Evolutionary conservation across 1,139 yeast genomes (phyloP), one percentile per base, ranked within the genome.

Genomic region (Yarrowia galli): DNA sequence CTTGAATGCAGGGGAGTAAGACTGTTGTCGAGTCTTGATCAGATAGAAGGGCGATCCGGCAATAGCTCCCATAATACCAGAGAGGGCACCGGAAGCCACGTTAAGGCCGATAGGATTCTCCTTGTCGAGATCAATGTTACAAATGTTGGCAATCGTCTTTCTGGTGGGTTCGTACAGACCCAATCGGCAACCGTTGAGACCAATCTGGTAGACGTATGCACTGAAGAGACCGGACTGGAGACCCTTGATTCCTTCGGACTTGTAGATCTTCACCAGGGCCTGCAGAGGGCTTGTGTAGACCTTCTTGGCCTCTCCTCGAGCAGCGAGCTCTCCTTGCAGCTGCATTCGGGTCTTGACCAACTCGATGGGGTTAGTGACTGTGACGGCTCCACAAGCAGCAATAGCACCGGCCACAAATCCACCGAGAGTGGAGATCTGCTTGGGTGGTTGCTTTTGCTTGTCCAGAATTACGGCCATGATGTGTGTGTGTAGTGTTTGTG

Each of bases 371-470:
- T 95, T 95, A 13, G 98, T 93, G 77, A 93, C 89, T 0, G 98
- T 95, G 46, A 95, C 99, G 0, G 99, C 98, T 67, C 97, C 96
- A 80, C 98, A 93, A 3, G 98, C 98, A 0, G 99, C 99, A 13
- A 92, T 72, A 8, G 97, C 97, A 69, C 98, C 99, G 16, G 98
- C 98, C 7, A 89, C 76, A 74, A 93, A 92, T 3, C 98, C 97
- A 32, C 97, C 97, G 12, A 85, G 73, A 0, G 89, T 83, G 43
- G 58, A 46, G 32, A 65, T 61, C n/a, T 61, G 56, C 64, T 58
- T 42, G 51, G 64, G 64, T 18, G 13, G 35, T 13, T 54, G n/a
- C 22, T 43, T 28, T 20, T 43, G 25, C 32, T 53, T 38, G 20
- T 36, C 45, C 40, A 49, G 23, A 20, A 15, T 32, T 28, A 9